Conservation (phyloP, 2,329 filamentous ascomycete genomes). For the Diaporthe citriasiana region DNA sequence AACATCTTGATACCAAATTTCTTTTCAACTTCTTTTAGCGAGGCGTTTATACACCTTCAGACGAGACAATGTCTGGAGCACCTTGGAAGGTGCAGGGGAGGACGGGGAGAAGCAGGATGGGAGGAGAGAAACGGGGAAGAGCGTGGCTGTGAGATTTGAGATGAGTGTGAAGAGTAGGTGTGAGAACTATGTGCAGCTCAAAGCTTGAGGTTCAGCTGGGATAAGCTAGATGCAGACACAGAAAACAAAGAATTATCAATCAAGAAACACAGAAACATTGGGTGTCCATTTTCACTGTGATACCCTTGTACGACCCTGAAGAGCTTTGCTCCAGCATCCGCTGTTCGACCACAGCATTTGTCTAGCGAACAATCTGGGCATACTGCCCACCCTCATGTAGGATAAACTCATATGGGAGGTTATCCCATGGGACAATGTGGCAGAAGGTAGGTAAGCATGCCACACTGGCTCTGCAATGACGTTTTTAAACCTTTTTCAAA, state of each 20-base stretch:
- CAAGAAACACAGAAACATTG: background rate
- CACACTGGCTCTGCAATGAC: no score
- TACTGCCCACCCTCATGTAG: no score
- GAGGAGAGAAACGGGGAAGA: background rate
- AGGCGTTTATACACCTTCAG: conserved; percentile 38
- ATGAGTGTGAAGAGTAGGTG: conserved; percentile 17
- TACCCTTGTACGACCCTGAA: no score
- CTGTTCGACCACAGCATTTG: no score
- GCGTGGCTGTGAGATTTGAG: background rate
- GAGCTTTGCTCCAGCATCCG: no score
- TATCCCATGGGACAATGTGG: no score
- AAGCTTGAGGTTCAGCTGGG: conserved; percentile 7
- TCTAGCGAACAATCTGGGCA: no score
- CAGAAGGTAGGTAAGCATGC: no score
- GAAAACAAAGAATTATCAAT: conserved; percentile 18
- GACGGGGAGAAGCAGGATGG: background rate
- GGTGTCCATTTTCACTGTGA: background rate
- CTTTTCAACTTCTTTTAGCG: conserved; percentile 39
- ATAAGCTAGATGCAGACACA: conserved; percentile 12
- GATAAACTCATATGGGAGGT: no score
- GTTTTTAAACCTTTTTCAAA: no score
- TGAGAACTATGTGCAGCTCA: background rate
- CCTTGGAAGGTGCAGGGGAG: background rate
- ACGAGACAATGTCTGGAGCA: conserved; percentile 24
- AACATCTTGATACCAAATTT: conserved; percentile 40